These are phyloP conservation scores for Hericium rajendrae DNA, from an alignment of 768 basidiomycete genomes.

Conservation along the genomic window DNA sequence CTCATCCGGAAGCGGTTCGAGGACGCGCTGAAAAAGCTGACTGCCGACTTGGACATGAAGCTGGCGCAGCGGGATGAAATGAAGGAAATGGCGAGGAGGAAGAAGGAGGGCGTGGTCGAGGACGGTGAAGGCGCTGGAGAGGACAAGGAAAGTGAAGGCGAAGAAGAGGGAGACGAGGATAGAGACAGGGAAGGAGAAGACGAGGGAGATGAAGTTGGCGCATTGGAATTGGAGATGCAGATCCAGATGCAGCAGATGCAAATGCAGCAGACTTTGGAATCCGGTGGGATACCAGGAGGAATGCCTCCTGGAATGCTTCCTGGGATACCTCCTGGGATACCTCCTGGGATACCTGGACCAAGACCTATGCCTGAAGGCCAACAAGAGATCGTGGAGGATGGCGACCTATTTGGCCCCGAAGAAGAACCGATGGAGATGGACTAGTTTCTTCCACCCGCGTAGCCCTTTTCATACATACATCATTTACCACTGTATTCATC, in stretches of 20 bases:
- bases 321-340: too few relatives aligned
- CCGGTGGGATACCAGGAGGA: neutral
- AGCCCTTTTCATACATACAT: neutral
- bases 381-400: neutral
- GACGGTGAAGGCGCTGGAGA: constrained; percentile 31
- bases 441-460: neutral
- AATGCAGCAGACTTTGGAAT: neutral
- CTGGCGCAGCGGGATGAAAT: constrained; percentile 69
- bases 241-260: neutral
- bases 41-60: constrained; percentile 81
- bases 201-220: constrained; percentile 22
- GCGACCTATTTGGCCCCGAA: constrained; percentile 1
- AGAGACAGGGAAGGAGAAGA: constrained; percentile 21
- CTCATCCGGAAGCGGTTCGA: constrained; percentile 92
- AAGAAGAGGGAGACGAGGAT: constrained; percentile 20
- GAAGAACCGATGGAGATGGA: constrained; percentile 4
- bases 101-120: constrained; percentile 55
- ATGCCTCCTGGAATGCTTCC: too few relatives aligned
- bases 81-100: constrained; percentile 61
- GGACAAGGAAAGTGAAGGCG: constrained; percentile 27
- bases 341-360: neutral
- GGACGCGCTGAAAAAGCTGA: constrained; percentile 82
- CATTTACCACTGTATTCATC: neutral
- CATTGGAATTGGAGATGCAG: neutral
- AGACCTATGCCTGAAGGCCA: neutral